Evolutionary conservation across 768 basidiomycete genomes (phyloP).

Genomic region (Phlebiopsis gigantea): DNA sequence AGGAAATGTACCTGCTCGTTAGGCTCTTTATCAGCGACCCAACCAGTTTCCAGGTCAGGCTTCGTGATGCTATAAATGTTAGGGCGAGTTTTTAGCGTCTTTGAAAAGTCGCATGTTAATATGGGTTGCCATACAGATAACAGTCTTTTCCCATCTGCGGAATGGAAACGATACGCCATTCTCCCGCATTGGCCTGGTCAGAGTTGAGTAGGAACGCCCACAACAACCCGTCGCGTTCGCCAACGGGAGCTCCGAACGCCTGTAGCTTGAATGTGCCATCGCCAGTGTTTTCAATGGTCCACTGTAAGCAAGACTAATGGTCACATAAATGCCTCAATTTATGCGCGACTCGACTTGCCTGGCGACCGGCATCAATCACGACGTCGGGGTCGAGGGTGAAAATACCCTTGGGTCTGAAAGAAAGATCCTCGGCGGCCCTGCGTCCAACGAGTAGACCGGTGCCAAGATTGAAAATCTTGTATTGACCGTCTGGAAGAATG

Average conservation of each 20-base stretch:
- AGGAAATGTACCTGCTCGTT: neutral
- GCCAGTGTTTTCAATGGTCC: neutral
- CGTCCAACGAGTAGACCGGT: neutral
- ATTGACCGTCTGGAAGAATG: neutral
- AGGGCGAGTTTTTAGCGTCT: too few species aligned
- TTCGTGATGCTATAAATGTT: neutral
- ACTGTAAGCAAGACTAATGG: neutral
- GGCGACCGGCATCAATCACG: neutral
- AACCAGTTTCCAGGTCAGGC: neutral
- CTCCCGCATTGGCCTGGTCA: neutral
- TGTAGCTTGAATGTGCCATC: neutral
- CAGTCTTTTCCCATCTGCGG: neutral
- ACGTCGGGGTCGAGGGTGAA: neutral
- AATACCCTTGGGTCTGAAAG: neutral
- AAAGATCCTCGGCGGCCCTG: neutral
- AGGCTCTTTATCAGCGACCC: neutral
- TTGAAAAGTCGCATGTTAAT: too few species aligned
- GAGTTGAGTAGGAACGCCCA: neutral
- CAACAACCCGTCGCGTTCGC: neutral
- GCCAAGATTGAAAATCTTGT: neutral
- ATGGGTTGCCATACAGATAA: neutral
- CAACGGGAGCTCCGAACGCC: neutral
- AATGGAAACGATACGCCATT: neutral
- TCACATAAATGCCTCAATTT: too few species aligned
- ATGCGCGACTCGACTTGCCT: neutral